These are phyloP conservation scores for Oryza rufipogon DNA, from an alignment of 176 grass and related monocot species.

Conservation along the genomic window DNA sequence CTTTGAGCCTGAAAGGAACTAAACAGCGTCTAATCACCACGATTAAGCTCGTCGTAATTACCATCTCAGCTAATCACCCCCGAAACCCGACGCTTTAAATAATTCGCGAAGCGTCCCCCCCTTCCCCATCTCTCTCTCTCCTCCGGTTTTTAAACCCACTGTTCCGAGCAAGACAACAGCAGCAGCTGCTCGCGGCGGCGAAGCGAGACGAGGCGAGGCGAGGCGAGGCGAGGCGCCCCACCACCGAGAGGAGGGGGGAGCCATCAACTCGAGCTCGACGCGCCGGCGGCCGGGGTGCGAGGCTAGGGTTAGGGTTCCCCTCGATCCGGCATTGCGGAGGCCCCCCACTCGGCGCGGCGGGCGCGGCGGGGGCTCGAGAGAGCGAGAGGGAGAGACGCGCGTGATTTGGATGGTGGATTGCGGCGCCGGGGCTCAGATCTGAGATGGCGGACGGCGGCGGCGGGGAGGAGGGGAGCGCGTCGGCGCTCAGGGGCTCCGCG, in stretches of 20 bases:
- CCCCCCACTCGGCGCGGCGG: neutral
- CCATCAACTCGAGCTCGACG: slow-evolving; percentile 5
- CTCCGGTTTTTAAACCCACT: slow-evolving; percentile 47
- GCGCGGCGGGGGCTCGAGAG: neutral
- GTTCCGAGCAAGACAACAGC: slow-evolving; percentile 50
- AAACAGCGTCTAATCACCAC: neutral
- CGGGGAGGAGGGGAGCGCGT: slow-evolving; percentile 55
- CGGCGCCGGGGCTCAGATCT: slow-evolving; percentile 62
- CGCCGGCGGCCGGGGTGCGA: neutral
- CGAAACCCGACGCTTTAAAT: slow-evolving; percentile 36
- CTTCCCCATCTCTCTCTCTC: neutral
- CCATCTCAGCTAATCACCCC: slow-evolving; percentile 30
- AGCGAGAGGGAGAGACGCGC: neutral
- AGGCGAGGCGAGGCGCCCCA: slow-evolving; percentile 15
- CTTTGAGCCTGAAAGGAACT: neutral
- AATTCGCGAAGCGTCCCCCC: neutral
- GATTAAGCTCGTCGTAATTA: slow-evolving; percentile 39
- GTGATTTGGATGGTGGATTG: slow-evolving; percentile 43
- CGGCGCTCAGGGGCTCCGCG: slow-evolving; percentile 55
- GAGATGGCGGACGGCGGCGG: slow-evolving; percentile 82
- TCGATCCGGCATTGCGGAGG: slow-evolving; percentile 40
- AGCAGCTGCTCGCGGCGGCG: neutral
- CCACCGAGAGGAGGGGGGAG: slow-evolving; percentile 20
- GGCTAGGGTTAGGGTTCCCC: slow-evolving; percentile 51
- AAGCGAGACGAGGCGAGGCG: slow-evolving; percentile 3